These are phyloP conservation scores for Dimargaris xerosporica DNA, from an alignment of 192 early-diverging fungal species.

Conservation along the genomic window DNA sequence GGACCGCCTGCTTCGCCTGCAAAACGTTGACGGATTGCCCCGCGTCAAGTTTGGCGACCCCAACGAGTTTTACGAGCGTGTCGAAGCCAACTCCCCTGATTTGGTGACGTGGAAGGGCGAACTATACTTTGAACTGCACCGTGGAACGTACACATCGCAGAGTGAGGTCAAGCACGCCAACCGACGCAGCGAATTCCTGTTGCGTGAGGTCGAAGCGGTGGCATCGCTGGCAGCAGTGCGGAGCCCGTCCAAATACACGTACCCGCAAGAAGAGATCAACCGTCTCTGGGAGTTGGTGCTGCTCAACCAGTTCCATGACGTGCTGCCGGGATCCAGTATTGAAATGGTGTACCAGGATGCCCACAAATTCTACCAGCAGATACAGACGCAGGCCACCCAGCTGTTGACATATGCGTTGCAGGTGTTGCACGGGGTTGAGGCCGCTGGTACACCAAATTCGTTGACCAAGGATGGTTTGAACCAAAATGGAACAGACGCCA, in stretches of 20 bases:
- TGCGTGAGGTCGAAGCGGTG: constrained; percentile 73
- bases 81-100: constrained; percentile 50
- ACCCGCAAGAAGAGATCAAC: constrained; percentile 63
- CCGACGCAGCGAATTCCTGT: constrained; percentile 64
- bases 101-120: constrained; percentile 89
- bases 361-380: constrained; percentile 26
- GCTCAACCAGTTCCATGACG: constrained; percentile 96
- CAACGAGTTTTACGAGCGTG: constrained; percentile 65
- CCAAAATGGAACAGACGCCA: too few relatives aligned
- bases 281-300: constrained; percentile 78
- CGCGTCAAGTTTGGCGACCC: constrained; percentile 61
- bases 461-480: neutral
- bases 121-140: constrained; percentile 95
- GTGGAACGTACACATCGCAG: constrained; percentile 95
- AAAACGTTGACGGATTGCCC: constrained; percentile 59
- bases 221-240: constrained; percentile 29
- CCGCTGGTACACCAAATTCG: constrained; percentile 6
- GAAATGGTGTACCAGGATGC: constrained; percentile 84
- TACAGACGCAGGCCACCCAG: constrained; percentile 19
- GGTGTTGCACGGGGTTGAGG: constrained; percentile 19
- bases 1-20: constrained; percentile 62
- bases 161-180: constrained; percentile 73
- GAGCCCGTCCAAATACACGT: constrained; percentile 19
- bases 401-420: constrained; percentile 32
- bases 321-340: constrained; percentile 84